phyloP scores from a whole-genome alignment of 805 yeast genomes.

The Lachancea thermotolerans region DNA sequence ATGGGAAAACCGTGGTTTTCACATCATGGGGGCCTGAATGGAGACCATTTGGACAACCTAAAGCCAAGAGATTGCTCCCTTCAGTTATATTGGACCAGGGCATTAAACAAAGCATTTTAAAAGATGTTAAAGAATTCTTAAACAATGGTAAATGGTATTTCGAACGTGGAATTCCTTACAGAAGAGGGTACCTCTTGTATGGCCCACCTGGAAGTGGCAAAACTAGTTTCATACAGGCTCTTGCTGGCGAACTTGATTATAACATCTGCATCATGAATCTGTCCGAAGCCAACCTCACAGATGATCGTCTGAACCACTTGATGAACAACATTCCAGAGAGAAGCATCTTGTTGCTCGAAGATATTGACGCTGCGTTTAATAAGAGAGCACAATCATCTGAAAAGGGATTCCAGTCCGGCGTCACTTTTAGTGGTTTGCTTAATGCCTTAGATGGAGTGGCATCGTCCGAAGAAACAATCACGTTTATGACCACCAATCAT shows the following conservation, averaged over 20 bases:
- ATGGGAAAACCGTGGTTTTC: constrained; percentile 89
- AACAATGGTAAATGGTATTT: constrained; percentile 84
- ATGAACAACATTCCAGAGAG: constrained; percentile 95
- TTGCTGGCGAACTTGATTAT: constrained; percentile 94
- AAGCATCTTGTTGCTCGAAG: constrained; percentile 78
- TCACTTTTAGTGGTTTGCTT: constrained; percentile 87
- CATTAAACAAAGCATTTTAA: constrained; percentile 54
- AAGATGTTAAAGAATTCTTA: constrained; percentile 77
- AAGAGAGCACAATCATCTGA: constrained; percentile 71
- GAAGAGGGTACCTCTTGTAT: constrained; percentile 87
- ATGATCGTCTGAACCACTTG: constrained; percentile 86
- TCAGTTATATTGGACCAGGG: constrained; percentile 82
- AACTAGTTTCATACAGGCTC: constrained; percentile 90
- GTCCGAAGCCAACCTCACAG: constrained; percentile 87
- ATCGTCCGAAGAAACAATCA: constrained; percentile 91
- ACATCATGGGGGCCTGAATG: constrained; percentile 98
- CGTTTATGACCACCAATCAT: constrained; percentile 98
- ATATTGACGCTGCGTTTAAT: constrained; percentile 92
- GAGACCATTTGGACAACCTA: constrained; percentile 96
- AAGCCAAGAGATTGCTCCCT: constrained; percentile 75
- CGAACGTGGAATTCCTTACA: constrained; percentile 93
- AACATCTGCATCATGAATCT: constrained; percentile 89
- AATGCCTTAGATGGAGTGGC: constrained; percentile 97
- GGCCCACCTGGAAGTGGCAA: constrained; percentile 99
- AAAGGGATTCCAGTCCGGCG: constrained; percentile 76